phyloP scores from a whole-genome alignment of 2,329 filamentous ascomycete species.

The Podosphaera xanthii region DNA sequence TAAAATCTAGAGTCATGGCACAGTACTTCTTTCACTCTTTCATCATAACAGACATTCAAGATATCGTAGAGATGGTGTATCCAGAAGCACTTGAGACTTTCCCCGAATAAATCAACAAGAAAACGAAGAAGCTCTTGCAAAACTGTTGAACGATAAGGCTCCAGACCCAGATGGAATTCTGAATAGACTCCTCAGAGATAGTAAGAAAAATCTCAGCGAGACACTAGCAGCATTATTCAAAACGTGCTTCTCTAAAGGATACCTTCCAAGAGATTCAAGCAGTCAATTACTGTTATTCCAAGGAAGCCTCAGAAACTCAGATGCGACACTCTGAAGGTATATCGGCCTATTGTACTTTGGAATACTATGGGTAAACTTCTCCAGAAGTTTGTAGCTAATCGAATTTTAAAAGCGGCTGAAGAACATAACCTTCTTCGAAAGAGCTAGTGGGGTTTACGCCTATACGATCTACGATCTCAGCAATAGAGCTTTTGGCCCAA shows the following conservation, averaged over 20 bases:
- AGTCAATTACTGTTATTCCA: background rate
- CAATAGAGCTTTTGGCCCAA: no score
- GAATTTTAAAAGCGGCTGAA: background rate
- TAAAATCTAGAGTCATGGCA: no score
- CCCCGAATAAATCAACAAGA: no score
- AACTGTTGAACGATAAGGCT: no score
- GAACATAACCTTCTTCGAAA: background rate
- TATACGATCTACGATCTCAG: no score
- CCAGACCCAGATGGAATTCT: background rate
- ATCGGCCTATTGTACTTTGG: background rate
- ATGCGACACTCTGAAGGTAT: background rate
- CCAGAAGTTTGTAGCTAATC: background rate
- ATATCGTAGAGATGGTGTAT: no score
- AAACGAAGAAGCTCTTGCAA: no score
- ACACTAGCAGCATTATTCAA: background rate
- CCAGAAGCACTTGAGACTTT: no score
- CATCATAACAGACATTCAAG: no score
- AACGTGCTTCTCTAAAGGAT: background rate
- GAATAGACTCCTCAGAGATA: background rate
- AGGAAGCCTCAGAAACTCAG: background rate
- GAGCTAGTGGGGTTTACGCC: no score
- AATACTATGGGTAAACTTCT: background rate
- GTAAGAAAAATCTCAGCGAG: background rate
- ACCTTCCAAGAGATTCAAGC: no score
- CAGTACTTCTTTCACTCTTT: no score